Conservation (phyloP, 2,329 filamentous ascomycete genomes). For the Metarhizium humberi region DNA sequence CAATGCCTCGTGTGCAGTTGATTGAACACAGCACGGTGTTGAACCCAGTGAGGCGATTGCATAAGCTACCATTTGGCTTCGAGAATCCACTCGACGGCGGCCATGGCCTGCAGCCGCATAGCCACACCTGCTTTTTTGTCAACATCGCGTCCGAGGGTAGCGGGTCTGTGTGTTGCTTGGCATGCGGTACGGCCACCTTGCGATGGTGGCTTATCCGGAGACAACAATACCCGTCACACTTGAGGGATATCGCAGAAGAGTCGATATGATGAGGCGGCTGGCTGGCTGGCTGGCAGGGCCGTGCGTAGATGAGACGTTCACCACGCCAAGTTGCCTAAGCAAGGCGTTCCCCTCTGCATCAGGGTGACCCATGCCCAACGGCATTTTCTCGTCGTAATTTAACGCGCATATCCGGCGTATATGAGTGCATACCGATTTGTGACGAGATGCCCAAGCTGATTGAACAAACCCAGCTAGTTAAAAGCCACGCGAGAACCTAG, state of each 20-base stretch:
- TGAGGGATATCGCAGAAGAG: too few relatives aligned
- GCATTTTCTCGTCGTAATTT: conserved; percentile 2
- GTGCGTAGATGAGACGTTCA: neutral
- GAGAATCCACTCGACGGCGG: too few relatives aligned
- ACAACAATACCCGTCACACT: too few relatives aligned
- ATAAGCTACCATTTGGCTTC: too few relatives aligned
- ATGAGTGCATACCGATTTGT: neutral
- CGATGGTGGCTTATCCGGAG: neutral
- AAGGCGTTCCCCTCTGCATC: neutral
- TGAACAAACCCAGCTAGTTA: neutral
- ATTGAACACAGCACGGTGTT: too few relatives aligned
- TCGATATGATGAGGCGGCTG: too few relatives aligned
- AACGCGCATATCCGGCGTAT: neutral
- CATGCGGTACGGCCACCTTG: too few relatives aligned
- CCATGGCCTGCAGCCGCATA: neutral
- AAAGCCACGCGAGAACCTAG: neutral
- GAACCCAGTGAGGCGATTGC: too few relatives aligned
- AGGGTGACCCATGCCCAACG: neutral
- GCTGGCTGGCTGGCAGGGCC: too few relatives aligned
- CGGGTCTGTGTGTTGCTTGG: too few relatives aligned
- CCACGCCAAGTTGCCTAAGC: neutral
- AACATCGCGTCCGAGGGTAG: too few relatives aligned
- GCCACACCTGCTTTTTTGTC: neutral
- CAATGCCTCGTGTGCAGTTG: too few relatives aligned
- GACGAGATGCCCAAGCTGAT: neutral